A percentile compares a stretch with the other conserved stretches of the same genome.
phyloP scores from a whole-genome alignment of 2,329 filamentous ascomycete genomes.

The Cercospora brassicicola region DNA sequence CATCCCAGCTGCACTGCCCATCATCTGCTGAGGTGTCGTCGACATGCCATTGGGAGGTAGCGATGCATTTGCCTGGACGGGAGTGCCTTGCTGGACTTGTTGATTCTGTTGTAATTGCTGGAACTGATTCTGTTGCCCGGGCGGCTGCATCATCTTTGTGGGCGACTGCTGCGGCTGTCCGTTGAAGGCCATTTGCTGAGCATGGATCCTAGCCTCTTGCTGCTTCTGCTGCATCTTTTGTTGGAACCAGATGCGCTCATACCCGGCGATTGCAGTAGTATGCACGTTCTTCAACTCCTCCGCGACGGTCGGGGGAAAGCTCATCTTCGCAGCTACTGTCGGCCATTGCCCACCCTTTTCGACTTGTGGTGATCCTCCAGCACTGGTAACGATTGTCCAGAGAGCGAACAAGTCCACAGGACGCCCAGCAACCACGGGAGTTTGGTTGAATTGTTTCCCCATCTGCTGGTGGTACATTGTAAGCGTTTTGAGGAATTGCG shows the following conservation, averaged over 20 bases:
- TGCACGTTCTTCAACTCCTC: conserved; percentile 71
- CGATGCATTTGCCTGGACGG: conserved; percentile 50
- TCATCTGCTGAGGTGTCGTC: conserved; percentile 50
- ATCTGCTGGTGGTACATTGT: conserved; percentile 68
- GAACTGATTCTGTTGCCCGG: conserved; percentile 28
- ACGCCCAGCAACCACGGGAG: conserved; percentile 71
- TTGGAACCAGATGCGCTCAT: conserved; percentile 68
- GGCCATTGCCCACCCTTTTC: conserved; percentile 71
- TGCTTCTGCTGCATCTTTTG: conserved; percentile 51
- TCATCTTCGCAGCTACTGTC: conserved; percentile 60
- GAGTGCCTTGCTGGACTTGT: conserved; percentile 41
- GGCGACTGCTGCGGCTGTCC: conserved; percentile 38
- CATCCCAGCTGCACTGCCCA: conserved; percentile 37
- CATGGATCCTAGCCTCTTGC: conserved; percentile 38
- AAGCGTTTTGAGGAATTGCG: conserved; percentile 64
- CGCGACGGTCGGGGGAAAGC: conserved; percentile 60
- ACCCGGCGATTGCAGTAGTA: conserved; percentile 71
- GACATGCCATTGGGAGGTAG: conserved; percentile 50
- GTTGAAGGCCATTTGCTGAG: conserved; percentile 44
- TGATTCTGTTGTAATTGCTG: conserved; percentile 35
- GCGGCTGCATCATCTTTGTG: conserved; percentile 36
- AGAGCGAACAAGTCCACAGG: conserved; percentile 73
- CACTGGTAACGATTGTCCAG: conserved; percentile 74
- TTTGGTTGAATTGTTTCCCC: conserved; percentile 67
- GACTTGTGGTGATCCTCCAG: conserved; percentile 74